These are phyloP conservation scores for Solanum pimpinellifolium DNA, from an alignment of 257 asterid genomes.

Conservation along the genomic window DNA sequence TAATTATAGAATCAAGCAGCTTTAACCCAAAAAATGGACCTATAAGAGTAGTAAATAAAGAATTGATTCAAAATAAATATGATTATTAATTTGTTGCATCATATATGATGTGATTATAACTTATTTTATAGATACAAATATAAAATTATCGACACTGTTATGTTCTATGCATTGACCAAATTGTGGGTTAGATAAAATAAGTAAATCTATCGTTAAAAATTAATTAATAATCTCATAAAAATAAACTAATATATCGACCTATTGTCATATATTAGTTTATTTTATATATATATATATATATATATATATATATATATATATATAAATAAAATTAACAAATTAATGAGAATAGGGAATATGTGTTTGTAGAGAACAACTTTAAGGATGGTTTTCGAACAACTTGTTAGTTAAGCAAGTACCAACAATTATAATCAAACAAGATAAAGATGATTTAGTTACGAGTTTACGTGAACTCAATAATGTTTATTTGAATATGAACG, in stretches of 20 bases:
- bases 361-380: constrained; percentile 10
- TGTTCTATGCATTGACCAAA: background rate
- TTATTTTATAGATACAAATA: background rate
- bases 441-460: background rate
- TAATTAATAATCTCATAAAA: background rate
- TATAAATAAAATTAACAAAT: background rate
- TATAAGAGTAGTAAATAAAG: background rate
- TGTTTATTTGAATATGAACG: background rate
- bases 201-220: background rate
- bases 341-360: background rate
- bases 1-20: background rate
- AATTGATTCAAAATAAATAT: background rate
- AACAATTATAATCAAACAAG: background rate
- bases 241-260: no score
- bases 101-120: background rate
- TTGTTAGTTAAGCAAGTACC: constrained; percentile 31
- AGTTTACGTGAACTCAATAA: background rate
- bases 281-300: background rate
- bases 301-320: background rate
- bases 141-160: background rate
- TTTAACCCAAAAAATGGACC: background rate
- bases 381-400: constrained; percentile 34
- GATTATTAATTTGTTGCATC: background rate
- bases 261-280: background rate
- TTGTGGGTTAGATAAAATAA: background rate